Evolutionary conservation across 2,329 filamentous ascomycete species (phyloP), one percentile per base, ranked within the genome.

Genomic region (Neobulgaria alba): DNA sequence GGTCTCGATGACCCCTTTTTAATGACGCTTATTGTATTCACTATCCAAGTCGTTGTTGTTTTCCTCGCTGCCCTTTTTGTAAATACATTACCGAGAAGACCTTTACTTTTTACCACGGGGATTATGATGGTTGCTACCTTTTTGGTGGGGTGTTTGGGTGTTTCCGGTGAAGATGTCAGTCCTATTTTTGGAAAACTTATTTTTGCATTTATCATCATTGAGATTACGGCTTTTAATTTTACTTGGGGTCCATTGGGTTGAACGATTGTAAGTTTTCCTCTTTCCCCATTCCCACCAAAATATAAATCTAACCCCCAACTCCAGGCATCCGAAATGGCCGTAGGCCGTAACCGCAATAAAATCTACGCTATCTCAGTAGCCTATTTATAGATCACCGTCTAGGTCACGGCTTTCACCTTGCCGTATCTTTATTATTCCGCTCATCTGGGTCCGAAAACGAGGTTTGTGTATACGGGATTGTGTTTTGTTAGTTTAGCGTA

Each of bases 271-370:
- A n/a, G n/a, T n/a, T n/a, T n/a, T n/a, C n/a, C n/a, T n/a, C n/a
- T n/a, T n/a, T n/a, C n/a, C n/a, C n/a, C n/a, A n/a, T n/a, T n/a
- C n/a, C n/a, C n/a, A n/a, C n/a, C n/a, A n/a, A n/a, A n/a, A n/a
- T n/a, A n/a, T n/a, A n/a, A n/a, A n/a, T n/a, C n/a, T n/a, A n/a
- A n/a, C n/a, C n/a, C n/a, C n/a, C n/a, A n/a, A n/a, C n/a, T n/a
- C n/a, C n/a, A n/a, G 29, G 64, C 64, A 20, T 63, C 61, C 3
- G 67, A 72, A 46, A 66, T 68, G 62, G 63, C 68, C 0, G 66
- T 69, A 17, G 68, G 68, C 3, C 62, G 61, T 10, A 71, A 72
- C 53, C 57, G 65, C 36, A 68, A 67, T 51, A 68, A 68, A 51
- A 68, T 67, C 46, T 63, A 59, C n/a, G 57, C 63, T 7, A 58